phyloP scores from a whole-genome alignment of 176 grass and related monocot species.

The Puya raimondii region DNA sequence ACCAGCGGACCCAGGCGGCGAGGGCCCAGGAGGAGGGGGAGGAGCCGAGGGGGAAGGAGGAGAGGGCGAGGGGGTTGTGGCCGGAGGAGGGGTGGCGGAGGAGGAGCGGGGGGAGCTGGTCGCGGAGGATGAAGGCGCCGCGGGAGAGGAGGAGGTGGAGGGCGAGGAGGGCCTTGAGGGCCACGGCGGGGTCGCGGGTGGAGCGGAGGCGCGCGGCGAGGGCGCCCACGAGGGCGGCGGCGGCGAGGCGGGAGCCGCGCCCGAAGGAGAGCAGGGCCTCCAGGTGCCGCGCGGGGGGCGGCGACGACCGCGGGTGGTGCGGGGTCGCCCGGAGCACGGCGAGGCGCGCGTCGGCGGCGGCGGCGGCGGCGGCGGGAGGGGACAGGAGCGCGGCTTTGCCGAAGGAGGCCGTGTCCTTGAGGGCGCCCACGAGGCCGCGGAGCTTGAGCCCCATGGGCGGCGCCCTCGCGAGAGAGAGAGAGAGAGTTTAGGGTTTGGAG shows the following conservation, averaged over 20 bases:
- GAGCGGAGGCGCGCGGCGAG: slow-evolving; percentile 49
- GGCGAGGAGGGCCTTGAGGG: slow-evolving; percentile 67
- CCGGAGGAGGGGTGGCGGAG: slow-evolving; percentile 54
- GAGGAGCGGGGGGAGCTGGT: slow-evolving; percentile 56
- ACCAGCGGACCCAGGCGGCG: slow-evolving; percentile 67
- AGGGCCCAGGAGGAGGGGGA: slow-evolving; percentile 41
- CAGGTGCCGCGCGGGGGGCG: slow-evolving; percentile 40
- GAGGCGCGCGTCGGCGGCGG: slow-evolving; percentile 30
- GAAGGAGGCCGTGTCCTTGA: slow-evolving; percentile 38
- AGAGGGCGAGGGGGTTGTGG: slow-evolving; percentile 74
- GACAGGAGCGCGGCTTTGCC: slow-evolving; percentile 24
- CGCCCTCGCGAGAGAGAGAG: not conserved
- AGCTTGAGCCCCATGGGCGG: slow-evolving; percentile 50
- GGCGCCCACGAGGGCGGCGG: slow-evolving; percentile 36
- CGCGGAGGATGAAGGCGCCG: slow-evolving; percentile 76
- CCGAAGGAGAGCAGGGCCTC: slow-evolving; percentile 79
- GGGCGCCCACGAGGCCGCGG: slow-evolving; percentile 37
- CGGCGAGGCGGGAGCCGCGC: slow-evolving; percentile 60
- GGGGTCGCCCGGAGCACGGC: slow-evolving; percentile 60
- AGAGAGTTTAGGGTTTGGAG: not conserved
- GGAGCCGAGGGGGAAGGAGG: slow-evolving; percentile 44
- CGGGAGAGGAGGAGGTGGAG: slow-evolving; percentile 46
- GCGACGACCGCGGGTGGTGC: slow-evolving; percentile 49
- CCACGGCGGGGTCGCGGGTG: slow-evolving; percentile 45
- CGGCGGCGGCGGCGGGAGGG: slow-evolving; percentile 9